Percentiles rank a stretch among this genome's conserved stretches.
phyloP scores from a whole-genome alignment of 495 filamentous ascomycete genomes.

The Thermochaetoides thermophila region DNA sequence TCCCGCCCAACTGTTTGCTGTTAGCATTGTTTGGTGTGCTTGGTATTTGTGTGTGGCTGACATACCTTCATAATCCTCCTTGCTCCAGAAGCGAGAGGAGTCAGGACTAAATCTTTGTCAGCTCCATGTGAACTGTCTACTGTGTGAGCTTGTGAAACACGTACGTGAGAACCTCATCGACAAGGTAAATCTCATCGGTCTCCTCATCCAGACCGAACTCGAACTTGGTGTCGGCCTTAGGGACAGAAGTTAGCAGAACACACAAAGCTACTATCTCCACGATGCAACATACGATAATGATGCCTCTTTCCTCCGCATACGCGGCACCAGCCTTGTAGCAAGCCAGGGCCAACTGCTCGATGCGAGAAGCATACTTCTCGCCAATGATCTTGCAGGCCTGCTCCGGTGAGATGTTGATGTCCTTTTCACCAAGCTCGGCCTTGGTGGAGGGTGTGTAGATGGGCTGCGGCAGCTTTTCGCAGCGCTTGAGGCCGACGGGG shows the following conservation, averaged over 20 bases:
- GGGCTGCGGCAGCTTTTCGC: conserved; percentile 51
- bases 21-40: no score
- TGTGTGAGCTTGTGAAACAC: no score
- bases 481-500: conserved; percentile 52
- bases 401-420: conserved; percentile 79
- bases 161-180: conserved; percentile 78
- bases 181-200: conserved; percentile 62
- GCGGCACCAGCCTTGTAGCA: conserved; percentile 60
- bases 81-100: conserved; percentile 80
- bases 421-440: conserved; percentile 66
- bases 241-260: background rate
- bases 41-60: no score
- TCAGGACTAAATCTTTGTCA: conserved; percentile 43
- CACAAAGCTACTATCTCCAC: background rate
- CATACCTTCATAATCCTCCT: conserved; percentile 43
- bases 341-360: conserved; percentile 55
- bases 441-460: conserved; percentile 89
- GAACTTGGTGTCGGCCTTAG: conserved; percentile 42
- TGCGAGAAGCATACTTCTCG: conserved; percentile 51
- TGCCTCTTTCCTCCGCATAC: conserved; percentile 63
- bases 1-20: conserved; percentile 47
- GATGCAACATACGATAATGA: conserved; percentile 45
- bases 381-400: conserved; percentile 58
- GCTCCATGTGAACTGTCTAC: no score
- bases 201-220: conserved; percentile 55